Evolutionary conservation across 1,139 yeast genomes (phyloP).

Genomic region (Keqinozyma sinolaborantium): DNA sequence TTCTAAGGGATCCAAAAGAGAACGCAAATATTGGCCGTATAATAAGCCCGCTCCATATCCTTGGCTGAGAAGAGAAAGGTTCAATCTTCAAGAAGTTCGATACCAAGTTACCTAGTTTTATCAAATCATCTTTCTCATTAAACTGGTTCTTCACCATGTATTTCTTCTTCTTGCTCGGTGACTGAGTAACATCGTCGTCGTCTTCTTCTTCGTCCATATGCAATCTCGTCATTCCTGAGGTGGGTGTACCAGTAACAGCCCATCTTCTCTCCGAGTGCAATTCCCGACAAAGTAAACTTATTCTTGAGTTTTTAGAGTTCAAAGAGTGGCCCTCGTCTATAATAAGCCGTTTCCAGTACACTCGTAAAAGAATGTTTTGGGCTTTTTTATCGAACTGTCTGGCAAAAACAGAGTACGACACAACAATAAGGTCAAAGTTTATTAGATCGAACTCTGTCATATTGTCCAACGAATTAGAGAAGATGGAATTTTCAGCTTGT

Average conservation of each 20-base stretch:
- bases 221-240: constrained; percentile 61
- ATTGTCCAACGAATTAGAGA: constrained; percentile 20
- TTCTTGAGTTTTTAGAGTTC: constrained; percentile 47
- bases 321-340: constrained; percentile 76
- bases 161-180: constrained; percentile 28
- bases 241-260: constrained; percentile 78
- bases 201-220: constrained; percentile 49
- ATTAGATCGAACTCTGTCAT: constrained; percentile 19
- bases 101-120: constrained; percentile 50
- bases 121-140: constrained; percentile 46
- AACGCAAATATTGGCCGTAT: constrained; percentile 44
- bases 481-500: constrained; percentile 11
- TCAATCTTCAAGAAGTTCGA: constrained; percentile 54
- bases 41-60: constrained; percentile 45
- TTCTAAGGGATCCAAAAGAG: constrained; percentile 35
- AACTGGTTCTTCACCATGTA: constrained; percentile 33
- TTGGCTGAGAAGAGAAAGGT: constrained; percentile 50
- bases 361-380: constrained; percentile 29
- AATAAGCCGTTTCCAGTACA: constrained; percentile 66
- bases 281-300: constrained; percentile 45
- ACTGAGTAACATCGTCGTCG: constrained; percentile 6
- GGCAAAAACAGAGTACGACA: constrained; percentile 46
- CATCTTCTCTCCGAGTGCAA: constrained; percentile 59
- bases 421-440: constrained; percentile 49
- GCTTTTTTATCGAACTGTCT: constrained; percentile 25